A percentile compares a stretch with the other conserved stretches of the same genome.
These are phyloP conservation scores for Betula pendula DNA, from an alignment of 306 rosid genomes.

Conservation along the genomic window DNA sequence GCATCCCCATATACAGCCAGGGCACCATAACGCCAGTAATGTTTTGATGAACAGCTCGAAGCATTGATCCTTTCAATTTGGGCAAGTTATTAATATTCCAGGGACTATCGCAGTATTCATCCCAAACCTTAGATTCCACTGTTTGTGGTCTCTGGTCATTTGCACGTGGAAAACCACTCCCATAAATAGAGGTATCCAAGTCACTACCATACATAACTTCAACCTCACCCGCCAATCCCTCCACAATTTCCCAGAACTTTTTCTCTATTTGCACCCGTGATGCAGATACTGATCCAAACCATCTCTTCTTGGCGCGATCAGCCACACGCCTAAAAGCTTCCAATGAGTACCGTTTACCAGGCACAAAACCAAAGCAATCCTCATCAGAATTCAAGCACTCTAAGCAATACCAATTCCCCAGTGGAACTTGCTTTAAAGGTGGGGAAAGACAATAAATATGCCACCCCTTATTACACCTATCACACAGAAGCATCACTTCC, in stretches of 20 bases:
- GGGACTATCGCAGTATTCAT: conserved; percentile 75
- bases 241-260: conserved; percentile 97
- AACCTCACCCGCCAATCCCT: conserved; percentile 89
- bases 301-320: conserved; percentile 76
- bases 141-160: conserved; percentile 61
- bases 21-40: conserved; percentile 99
- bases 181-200: conserved; percentile 82
- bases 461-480: conserved; percentile 97
- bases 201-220: conserved; percentile 98
- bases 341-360: conserved; percentile 71
- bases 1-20: conserved; percentile 97
- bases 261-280: conserved; percentile 88
- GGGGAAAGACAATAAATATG: conserved; percentile 94
- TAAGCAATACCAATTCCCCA: conserved; percentile 92
- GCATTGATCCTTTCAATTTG: conserved; percentile 88
- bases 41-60: conserved; percentile 81
- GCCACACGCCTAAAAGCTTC: conserved; percentile 86
- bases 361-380: conserved; percentile 94
- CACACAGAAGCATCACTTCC: conserved; percentile 94
- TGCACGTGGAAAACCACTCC: conserved; percentile 89
- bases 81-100: conserved; percentile 99
- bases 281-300: conserved; percentile 88
- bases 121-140: conserved; percentile 73
- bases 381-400: conserved; percentile 87
- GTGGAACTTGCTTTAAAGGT: conserved; percentile 78